phyloP scores from a whole-genome alignment of 2,329 filamentous ascomycete species.

The Pseudogymnoascus sp. region DNA sequence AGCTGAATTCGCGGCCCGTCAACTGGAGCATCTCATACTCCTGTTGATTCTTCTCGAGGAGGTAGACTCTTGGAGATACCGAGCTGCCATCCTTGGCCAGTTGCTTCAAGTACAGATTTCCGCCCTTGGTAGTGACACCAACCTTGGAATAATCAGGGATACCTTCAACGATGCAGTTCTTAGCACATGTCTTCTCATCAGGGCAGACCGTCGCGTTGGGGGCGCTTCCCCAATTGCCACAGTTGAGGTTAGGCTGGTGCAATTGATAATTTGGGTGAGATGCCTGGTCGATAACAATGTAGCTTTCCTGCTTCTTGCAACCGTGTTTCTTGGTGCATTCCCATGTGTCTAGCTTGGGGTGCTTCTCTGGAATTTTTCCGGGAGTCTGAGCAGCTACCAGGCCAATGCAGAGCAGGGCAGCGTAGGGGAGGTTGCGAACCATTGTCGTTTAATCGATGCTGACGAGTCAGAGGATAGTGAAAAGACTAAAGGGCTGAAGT shows the following conservation, averaged over 20 bases:
- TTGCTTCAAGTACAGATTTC: conserved; percentile 32
- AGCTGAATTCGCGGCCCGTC: conserved; percentile 39
- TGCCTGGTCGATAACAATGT: conserved; percentile 45
- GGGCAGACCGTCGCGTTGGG: conserved; percentile 43
- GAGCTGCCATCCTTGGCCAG: conserved; percentile 20
- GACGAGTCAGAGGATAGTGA: not conserved
- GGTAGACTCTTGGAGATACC: conserved; percentile 39
- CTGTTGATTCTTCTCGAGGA: conserved; percentile 37
- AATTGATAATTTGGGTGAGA: conserved; percentile 42
- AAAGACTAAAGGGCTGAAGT: not conserved
- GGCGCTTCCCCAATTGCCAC: conserved; percentile 30
- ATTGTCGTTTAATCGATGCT: not conserved
- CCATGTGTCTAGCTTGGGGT: conserved; percentile 46
- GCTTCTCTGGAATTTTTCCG: conserved; percentile 39
- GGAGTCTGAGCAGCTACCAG: conserved; percentile 33
- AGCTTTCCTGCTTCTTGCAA: conserved; percentile 42
- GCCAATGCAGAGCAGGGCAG: conserved; percentile 4
- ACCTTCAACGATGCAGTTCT: conserved; percentile 50
- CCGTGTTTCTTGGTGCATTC: conserved; percentile 46
- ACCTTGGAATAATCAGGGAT: conserved; percentile 42
- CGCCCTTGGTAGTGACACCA: conserved; percentile 37
- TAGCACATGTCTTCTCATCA: conserved; percentile 43
- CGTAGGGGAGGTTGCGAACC: conserved; percentile 6
- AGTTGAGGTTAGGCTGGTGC: conserved; percentile 30
- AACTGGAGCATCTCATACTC: conserved; percentile 42